Conservation (phyloP, 2,329 filamentous ascomycete species). For the Aurifilum marmelostoma region DNA sequence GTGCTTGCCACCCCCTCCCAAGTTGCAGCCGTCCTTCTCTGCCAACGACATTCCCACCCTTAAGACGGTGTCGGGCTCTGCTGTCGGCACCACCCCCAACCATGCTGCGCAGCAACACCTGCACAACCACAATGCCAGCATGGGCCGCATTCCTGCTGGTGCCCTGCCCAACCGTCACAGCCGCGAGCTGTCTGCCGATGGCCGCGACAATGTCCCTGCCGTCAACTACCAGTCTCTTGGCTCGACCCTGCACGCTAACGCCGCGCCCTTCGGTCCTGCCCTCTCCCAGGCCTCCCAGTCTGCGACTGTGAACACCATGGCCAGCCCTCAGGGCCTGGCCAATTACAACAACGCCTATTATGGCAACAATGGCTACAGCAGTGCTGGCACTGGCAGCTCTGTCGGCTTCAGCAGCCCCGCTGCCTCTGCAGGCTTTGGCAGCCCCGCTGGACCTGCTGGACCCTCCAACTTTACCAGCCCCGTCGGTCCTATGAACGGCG, state of each 20-base stretch:
- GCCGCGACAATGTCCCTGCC: slow-evolving; percentile 44
- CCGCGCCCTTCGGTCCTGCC: slow-evolving; percentile 74
- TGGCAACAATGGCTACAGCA: slow-evolving; percentile 37
- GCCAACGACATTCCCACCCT: slow-evolving; percentile 85
- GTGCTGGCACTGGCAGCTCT: slow-evolving; percentile 31
- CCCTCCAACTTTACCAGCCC: slow-evolving; percentile 13
- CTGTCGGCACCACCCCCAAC: slow-evolving; percentile 55
- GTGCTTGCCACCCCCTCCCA: slow-evolving; percentile 67
- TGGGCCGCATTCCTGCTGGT: slow-evolving; percentile 76
- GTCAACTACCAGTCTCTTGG: slow-evolving; percentile 63
- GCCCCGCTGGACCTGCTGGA: slow-evolving; percentile 10
- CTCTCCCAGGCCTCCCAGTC: slow-evolving; percentile 15
- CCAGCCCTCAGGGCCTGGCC: slow-evolving; percentile 9
- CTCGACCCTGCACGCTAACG: slow-evolving; percentile 78
- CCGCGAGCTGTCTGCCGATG: slow-evolving; percentile 65
- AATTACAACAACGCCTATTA: slow-evolving; percentile 34
- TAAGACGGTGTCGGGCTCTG: slow-evolving; percentile 66
- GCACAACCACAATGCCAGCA: slow-evolving; percentile 79
- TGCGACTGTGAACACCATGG: slow-evolving; percentile 9
- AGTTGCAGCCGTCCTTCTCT: slow-evolving; percentile 86
- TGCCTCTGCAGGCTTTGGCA: slow-evolving; percentile 3
- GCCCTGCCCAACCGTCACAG: slow-evolving; percentile 70
- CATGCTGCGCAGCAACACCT: slow-evolving; percentile 66
- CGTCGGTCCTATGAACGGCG: slow-evolving; percentile 7
- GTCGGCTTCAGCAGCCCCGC: slow-evolving; percentile 7